phyloP scores from a whole-genome alignment of 1,284 basidiomycete species.

The Malassezia obtusa region DNA sequence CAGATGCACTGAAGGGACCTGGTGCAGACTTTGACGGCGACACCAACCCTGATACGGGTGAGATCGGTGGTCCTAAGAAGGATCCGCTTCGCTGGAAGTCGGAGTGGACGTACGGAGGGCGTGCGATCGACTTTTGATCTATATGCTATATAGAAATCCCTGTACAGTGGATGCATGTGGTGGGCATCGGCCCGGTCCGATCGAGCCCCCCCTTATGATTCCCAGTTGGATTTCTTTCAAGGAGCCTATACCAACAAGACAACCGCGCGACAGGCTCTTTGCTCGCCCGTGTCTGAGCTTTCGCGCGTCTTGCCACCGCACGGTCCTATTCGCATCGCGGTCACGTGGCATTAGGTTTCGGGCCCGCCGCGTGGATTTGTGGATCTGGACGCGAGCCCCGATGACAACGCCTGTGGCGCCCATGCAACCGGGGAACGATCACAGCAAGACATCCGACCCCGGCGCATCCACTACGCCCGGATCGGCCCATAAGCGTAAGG shows the following conservation, averaged over 20 bases:
- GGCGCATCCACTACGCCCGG: background rate
- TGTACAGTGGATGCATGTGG: too few species aligned
- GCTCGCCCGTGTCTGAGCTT: background rate
- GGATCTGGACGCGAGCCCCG: too few species aligned
- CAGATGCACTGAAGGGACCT: constrained; percentile 47
- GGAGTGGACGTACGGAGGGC: constrained; percentile 47
- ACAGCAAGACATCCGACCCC: background rate
- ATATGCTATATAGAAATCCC: too few species aligned
- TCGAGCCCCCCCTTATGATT: background rate
- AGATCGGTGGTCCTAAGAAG: constrained; percentile 55
- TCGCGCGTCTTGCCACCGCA: too few species aligned
- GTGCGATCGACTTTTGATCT: constrained; percentile 40
- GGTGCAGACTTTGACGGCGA: constrained; percentile 54
- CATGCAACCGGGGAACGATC: background rate
- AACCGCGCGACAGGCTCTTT: too few species aligned
- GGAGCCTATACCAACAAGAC: too few species aligned
- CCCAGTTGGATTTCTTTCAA: background rate
- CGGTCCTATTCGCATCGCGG: background rate
- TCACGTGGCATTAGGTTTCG: too few species aligned
- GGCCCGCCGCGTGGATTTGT: too few species aligned
- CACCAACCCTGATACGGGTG: constrained; percentile 54
- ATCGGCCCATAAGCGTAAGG: background rate
- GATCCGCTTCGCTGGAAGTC: constrained; percentile 52
- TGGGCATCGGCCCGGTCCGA: background rate
- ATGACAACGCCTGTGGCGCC: background rate